These are phyloP conservation scores for Hypoxylon rubiginosum DNA, from an alignment of 2,329 filamentous ascomycete species.

Conservation along the genomic window DNA sequence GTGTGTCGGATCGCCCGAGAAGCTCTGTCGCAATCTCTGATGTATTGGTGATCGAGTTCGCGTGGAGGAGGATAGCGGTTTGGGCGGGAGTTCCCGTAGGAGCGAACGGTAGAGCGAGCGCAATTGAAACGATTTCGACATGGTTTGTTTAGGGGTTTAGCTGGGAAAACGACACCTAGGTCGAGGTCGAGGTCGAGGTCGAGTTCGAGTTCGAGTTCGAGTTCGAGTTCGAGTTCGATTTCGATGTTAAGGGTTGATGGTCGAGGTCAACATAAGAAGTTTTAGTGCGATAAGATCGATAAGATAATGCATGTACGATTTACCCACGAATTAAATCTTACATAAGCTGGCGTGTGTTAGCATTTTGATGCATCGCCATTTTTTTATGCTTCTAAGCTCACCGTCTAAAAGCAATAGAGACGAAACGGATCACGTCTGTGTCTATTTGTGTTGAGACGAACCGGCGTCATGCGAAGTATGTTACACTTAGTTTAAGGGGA, in stretches of 20 bases:
- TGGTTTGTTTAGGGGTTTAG: constrained; percentile 29
- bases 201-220: too few species aligned
- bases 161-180: background rate
- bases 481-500: background rate
- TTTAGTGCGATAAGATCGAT: constrained; percentile 33
- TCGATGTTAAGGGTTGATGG: too few species aligned
- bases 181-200: background rate
- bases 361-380: background rate
- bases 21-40: constrained; percentile 74
- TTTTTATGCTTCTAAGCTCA: background rate
- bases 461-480: background rate
- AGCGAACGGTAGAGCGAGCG: constrained; percentile 89
- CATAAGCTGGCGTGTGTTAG: constrained; percentile 1
- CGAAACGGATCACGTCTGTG: background rate
- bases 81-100: constrained; percentile 88
- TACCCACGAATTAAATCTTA: constrained; percentile 1
- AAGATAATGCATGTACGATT: constrained; percentile 37
- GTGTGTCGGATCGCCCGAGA: constrained; percentile 59
- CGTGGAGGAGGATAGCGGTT: constrained; percentile 62
- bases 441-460: background rate
- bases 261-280: background rate
- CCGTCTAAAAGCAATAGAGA: background rate
- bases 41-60: constrained; percentile 76
- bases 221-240: too few species aligned
- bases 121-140: constrained; percentile 62